Evolutionary conservation across 148 eudicot genomes (phyloP).

Genomic region (Beta vulgaris): DNA sequence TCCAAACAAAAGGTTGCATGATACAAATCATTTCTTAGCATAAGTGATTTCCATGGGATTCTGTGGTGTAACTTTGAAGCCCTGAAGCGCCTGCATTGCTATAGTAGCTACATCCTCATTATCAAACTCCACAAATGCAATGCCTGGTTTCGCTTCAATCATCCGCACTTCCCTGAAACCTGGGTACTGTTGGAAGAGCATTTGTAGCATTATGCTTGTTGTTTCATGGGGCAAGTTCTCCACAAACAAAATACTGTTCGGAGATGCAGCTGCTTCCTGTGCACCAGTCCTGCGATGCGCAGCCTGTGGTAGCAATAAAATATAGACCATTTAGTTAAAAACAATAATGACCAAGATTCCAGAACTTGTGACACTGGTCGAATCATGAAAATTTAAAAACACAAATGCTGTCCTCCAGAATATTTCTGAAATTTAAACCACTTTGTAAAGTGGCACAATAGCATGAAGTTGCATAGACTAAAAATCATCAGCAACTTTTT

Average conservation of each 20-base stretch:
- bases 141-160: slow-evolving; percentile 94
- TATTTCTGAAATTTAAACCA: background rate
- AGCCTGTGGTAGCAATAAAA: slow-evolving; percentile 40
- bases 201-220: slow-evolving; percentile 66
- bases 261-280: slow-evolving; percentile 54
- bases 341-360: background rate
- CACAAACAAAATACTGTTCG: slow-evolving; percentile 78
- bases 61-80: slow-evolving; percentile 79
- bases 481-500: too few relatives aligned
- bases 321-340: slow-evolving; percentile 5
- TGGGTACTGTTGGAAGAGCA: slow-evolving; percentile 83
- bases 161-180: slow-evolving; percentile 92
- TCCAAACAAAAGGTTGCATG: background rate
- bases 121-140: slow-evolving; percentile 90
- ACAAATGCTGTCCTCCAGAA: background rate
- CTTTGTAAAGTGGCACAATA: background rate
- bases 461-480: background rate
- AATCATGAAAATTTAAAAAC: background rate
- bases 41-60: slow-evolving; percentile 77
- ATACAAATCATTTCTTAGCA: slow-evolving; percentile 61
- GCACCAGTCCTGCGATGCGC: slow-evolving; percentile 47
- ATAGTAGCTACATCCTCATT: slow-evolving; percentile 68
- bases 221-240: slow-evolving; percentile 78
- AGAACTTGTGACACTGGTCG: background rate
- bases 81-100: slow-evolving; percentile 93